phyloP scores from a whole-genome alignment of 495 filamentous ascomycete species.

The Paragyromitra xinjiangensis region DNA sequence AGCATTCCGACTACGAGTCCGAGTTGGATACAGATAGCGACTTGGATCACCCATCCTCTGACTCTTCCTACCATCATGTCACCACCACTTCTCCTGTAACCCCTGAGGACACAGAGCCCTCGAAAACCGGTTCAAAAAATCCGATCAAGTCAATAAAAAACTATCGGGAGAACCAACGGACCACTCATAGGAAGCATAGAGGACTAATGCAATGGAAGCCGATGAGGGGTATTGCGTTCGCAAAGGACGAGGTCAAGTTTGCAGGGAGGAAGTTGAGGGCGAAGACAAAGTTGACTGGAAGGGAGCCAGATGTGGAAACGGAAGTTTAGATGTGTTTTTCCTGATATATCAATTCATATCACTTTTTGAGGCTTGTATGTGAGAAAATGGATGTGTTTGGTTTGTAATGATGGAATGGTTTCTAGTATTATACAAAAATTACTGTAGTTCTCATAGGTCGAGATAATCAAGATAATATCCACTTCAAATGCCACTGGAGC shows the following conservation, averaged over 20 bases:
- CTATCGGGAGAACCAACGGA: slow-evolving; percentile 68
- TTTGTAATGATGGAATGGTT: neutral
- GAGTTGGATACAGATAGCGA: slow-evolving; percentile 56
- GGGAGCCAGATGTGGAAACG: slow-evolving; percentile 76
- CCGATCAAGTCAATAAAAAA: slow-evolving; percentile 60
- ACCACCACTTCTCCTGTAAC: slow-evolving; percentile 10
- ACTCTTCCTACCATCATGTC: slow-evolving; percentile 48
- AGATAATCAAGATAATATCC: neutral
- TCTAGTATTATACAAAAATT: neutral
- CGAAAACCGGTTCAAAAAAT: slow-evolving; percentile 57
- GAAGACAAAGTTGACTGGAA: slow-evolving; percentile 68
- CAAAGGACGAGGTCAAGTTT: slow-evolving; percentile 73
- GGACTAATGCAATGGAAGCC: slow-evolving; percentile 82
- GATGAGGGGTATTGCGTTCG: slow-evolving; percentile 73
- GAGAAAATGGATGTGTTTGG: neutral
- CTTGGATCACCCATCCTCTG: slow-evolving; percentile 58
- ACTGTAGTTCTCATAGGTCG: neutral
- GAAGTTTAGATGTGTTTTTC: slow-evolving; percentile 60
- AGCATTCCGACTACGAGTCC: slow-evolving; percentile 46
- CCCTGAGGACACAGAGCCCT: slow-evolving; percentile 37
- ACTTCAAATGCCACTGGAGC: neutral
- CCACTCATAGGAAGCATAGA: slow-evolving; percentile 73
- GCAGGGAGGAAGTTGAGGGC: slow-evolving; percentile 66
- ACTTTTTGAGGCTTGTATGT: neutral
- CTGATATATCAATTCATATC: neutral